Percentiles rank a stretch among this genome's conserved stretches.
Evolutionary conservation across 805 yeast species (phyloP).

Genomic region (Candida awuae): DNA sequence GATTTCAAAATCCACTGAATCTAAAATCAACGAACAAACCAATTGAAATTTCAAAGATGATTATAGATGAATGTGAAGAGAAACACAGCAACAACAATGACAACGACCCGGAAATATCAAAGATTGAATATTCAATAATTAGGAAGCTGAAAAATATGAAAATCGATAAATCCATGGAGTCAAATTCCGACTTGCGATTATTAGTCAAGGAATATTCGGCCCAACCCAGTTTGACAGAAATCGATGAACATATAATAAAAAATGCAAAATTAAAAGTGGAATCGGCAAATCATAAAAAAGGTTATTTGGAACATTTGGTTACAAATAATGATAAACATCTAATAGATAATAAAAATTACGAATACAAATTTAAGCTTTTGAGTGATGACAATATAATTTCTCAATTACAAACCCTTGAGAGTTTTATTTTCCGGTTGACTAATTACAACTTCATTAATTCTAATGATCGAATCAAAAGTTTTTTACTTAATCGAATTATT

Average conservation of each 20-base stretch:
- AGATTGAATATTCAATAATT: background rate
- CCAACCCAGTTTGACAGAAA: background rate
- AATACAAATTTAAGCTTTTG: conserved; percentile 4
- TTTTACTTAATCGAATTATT: conserved; percentile 9
- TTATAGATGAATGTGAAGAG: too few species aligned
- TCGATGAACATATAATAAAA: conserved; percentile 1
- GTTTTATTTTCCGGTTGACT: conserved; percentile 5
- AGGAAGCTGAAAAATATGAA: background rate
- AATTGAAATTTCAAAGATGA: background rate
- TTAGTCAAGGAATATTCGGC: background rate
- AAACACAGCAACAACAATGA: too few species aligned
- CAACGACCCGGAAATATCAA: background rate
- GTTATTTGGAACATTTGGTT: background rate
- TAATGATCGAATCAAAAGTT: conserved; percentile 6
- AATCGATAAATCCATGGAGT: background rate
- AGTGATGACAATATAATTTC: conserved; percentile 5
- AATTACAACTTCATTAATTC: conserved; percentile 4
- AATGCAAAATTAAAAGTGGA: background rate
- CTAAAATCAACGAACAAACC: background rate
- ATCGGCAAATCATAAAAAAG: background rate
- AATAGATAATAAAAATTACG: background rate
- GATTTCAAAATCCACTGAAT: background rate
- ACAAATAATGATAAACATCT: background rate
- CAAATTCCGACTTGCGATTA: background rate
- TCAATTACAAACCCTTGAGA: conserved; percentile 1